Evolutionary conservation across 331 rosid species (phyloP).

Genomic region (Quercus lobata): DNA sequence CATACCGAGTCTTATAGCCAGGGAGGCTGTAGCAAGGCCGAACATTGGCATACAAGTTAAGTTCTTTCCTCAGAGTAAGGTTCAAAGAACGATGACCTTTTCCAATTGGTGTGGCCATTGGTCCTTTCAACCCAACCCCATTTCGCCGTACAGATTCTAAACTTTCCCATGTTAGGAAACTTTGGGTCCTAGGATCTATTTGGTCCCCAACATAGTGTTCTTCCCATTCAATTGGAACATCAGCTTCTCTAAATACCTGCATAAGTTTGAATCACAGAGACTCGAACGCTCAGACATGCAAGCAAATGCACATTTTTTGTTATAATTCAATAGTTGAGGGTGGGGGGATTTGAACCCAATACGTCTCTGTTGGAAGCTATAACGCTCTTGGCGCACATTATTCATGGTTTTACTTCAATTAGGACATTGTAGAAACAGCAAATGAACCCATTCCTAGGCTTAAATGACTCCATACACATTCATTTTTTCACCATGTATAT

Average conservation of each 20-base stretch:
- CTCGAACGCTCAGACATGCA: neutral
- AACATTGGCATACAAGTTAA: conserved; percentile 90
- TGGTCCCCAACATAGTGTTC: conserved; percentile 77
- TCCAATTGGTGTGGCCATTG: conserved; percentile 98
- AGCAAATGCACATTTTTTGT: neutral
- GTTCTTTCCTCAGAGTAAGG: conserved; percentile 94
- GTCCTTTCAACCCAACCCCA: conserved; percentile 93
- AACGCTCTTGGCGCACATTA: neutral
- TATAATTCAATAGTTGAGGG: too few species aligned
- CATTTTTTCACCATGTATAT: neutral
- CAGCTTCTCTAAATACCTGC: conserved; percentile 74
- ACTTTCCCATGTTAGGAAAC: conserved; percentile 97
- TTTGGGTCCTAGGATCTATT: conserved; percentile 87
- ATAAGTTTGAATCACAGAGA: neutral
- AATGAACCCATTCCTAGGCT: neutral
- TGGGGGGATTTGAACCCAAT: too few species aligned
- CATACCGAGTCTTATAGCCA: conserved; percentile 90
- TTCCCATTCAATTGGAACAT: conserved; percentile 93
- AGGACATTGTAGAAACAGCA: neutral
- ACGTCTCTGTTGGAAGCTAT: too few species aligned
- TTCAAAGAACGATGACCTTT: conserved; percentile 96
- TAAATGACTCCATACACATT: neutral
- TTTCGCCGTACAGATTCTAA: conserved; percentile 78
- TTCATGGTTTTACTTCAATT: neutral
- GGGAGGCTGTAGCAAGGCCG: conserved; percentile 94